phyloP scores from a whole-genome alignment of 768 basidiomycete species.

The Asterophora parasitica region DNA sequence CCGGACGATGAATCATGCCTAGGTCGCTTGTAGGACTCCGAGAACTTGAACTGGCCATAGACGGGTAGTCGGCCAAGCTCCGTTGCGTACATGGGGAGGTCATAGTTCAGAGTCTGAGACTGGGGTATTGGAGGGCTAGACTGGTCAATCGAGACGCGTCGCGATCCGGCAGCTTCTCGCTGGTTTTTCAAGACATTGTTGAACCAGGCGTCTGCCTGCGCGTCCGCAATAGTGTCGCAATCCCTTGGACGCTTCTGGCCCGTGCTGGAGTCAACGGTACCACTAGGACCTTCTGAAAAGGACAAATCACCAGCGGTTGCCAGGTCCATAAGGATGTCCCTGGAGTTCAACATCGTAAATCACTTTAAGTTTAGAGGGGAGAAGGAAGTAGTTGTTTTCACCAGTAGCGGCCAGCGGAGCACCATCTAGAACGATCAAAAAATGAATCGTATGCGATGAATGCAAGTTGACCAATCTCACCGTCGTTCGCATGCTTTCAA shows the following conservation, averaged over 20 bases:
- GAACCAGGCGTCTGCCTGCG: neutral
- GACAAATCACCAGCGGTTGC: constrained; percentile 30
- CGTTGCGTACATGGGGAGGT: constrained; percentile 51
- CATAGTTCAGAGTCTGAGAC: constrained; percentile 20
- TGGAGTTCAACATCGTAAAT: constrained; percentile 7
- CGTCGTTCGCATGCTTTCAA: constrained; percentile 38
- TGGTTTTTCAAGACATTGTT: constrained; percentile 3
- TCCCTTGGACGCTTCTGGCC: constrained; percentile 18
- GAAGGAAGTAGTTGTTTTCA: constrained; percentile 13
- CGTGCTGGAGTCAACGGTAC: neutral
- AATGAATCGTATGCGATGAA: neutral
- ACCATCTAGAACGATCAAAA: constrained; percentile 28
- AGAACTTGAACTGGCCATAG: constrained; percentile 36
- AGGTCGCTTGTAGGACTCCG: constrained; percentile 20
- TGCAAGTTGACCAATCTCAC: constrained; percentile 19
- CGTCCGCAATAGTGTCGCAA: constrained; percentile 1
- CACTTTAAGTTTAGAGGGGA: neutral
- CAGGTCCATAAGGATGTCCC: constrained; percentile 34
- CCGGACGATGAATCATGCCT: constrained; percentile 2
- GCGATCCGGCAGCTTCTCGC: constrained; percentile 23
- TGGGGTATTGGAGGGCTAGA: constrained; percentile 12
- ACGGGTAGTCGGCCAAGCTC: constrained; percentile 54
- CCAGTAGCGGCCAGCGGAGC: constrained; percentile 37
- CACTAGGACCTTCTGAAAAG: constrained; percentile 11
- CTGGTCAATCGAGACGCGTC: constrained; percentile 22